Conservation (phyloP, 2,329 filamentous ascomycete species). For the Penicillium sp. region DNA sequence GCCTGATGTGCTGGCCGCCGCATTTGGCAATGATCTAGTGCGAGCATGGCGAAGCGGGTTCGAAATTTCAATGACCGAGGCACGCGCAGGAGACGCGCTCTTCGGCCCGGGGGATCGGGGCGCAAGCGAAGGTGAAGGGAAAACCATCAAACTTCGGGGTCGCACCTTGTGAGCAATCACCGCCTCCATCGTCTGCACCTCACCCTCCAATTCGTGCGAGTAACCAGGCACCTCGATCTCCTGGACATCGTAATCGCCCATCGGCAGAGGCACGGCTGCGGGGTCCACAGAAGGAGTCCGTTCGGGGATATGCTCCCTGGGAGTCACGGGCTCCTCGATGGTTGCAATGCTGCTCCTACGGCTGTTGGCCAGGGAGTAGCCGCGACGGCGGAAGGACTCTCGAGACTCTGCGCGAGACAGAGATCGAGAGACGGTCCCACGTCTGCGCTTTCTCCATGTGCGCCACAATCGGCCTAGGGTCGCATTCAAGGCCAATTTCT, state of each 20-base stretch:
- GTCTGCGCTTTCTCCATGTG: slow-evolving; percentile 77
- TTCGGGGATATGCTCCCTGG: slow-evolving; percentile 12
- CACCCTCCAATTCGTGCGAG: slow-evolving; percentile 58
- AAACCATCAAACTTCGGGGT: slow-evolving; percentile 41
- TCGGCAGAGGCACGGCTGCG: slow-evolving; percentile 29
- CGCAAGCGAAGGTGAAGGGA: slow-evolving; percentile 29
- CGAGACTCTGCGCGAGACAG: slow-evolving; percentile 40
- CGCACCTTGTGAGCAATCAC: slow-evolving; percentile 40
- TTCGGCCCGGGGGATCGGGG: slow-evolving; percentile 26
- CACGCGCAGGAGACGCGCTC: slow-evolving; percentile 24
- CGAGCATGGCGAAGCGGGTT: slow-evolving; percentile 35
- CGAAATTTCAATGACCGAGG: slow-evolving; percentile 21
- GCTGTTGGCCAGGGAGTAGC: slow-evolving; percentile 26
- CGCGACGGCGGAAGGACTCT: slow-evolving; percentile 37
- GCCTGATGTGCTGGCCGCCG: slow-evolving; percentile 21
- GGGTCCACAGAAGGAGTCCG: slow-evolving; percentile 25
- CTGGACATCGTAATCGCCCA: slow-evolving; percentile 33
- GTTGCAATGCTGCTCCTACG: slow-evolving; percentile 38
- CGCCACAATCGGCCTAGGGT: slow-evolving; percentile 87
- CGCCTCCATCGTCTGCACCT: slow-evolving; percentile 34
- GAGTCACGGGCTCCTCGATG: slow-evolving; percentile 27
- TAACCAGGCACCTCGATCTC: slow-evolving; percentile 77
- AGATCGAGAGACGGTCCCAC: slow-evolving; percentile 37
- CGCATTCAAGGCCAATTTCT: slow-evolving; percentile 83
- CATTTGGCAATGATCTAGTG: slow-evolving; percentile 49